These are phyloP conservation scores for Schizophyllum amplum DNA, from an alignment of 1,284 basidiomycete genomes.

Conservation along the genomic window DNA sequence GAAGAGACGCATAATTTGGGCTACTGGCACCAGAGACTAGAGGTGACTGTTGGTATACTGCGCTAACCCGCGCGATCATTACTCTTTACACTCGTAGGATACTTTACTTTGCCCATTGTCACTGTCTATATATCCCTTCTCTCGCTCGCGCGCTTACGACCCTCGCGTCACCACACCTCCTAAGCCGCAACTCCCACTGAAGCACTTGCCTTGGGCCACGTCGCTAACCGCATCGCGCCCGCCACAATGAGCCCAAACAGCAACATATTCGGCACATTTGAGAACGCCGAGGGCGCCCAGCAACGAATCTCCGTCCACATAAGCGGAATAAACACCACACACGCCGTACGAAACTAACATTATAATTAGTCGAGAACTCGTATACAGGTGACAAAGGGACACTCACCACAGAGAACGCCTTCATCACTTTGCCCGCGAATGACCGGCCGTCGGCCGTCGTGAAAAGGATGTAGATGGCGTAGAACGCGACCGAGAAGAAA, in stretches of 20 bases:
- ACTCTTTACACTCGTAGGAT: too few relatives aligned
- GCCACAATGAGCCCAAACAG: not conserved
- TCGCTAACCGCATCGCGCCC: not conserved
- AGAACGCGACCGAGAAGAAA: slow-evolving; percentile 95
- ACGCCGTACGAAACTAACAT: slow-evolving; percentile 80
- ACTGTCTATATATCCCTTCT: too few relatives aligned
- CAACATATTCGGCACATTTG: slow-evolving; percentile 2
- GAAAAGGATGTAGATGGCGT: slow-evolving; percentile 85
- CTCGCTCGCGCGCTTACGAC: too few relatives aligned
- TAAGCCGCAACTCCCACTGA: not conserved
- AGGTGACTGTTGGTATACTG: too few relatives aligned
- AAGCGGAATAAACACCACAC: slow-evolving; percentile 78
- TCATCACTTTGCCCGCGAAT: slow-evolving; percentile 18
- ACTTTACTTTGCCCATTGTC: too few relatives aligned
- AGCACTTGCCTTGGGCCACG: not conserved
- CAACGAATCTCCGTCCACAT: slow-evolving; percentile 72
- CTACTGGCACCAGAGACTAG: too few relatives aligned
- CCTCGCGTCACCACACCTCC: not conserved
- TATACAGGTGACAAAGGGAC: slow-evolving; percentile 4
- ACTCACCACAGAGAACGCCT: slow-evolving; percentile 36
- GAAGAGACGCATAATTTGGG: too few relatives aligned
- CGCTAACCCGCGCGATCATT: too few relatives aligned
- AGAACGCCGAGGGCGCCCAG: not conserved
- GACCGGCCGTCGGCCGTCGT: slow-evolving; percentile 43
- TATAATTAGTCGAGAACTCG: slow-evolving; percentile 6